Evolutionary conservation across 73 alveolate genomes (phyloP), one percentile per base, ranked within the genome.

Genomic region (Tetrahymena thermophila): DNA sequence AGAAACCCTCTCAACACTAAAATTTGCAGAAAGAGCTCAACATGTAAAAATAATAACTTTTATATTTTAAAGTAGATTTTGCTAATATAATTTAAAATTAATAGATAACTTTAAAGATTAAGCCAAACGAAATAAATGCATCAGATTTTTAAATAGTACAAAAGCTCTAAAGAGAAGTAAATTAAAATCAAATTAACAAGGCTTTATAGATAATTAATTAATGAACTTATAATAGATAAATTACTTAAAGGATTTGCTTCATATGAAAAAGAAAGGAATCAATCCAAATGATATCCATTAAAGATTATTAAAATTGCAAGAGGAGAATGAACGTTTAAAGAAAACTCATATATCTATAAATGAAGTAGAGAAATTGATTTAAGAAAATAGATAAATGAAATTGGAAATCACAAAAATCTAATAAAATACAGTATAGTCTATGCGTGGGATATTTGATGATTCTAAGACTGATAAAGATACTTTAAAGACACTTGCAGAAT

Each of bases 21-120:
- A 98, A 94, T 98, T 98, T 96, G 99, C 99, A 40, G 98, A 98
- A 93, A 98, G 99, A 95, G 99, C 99, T 9, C 89, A 71, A 71
- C 89, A 71, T 71, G 89, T 71, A 57, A 40, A 40, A 4, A 40
- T 0, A 40, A 40, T 40, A 4, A 8, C 44, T 40, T 40, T 40
- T 7, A 40, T 0, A 7, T 40, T 6, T 6, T 6, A 40, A 4
- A 40, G 15, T 40, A 40, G 44, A 40, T 7, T 40, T 40, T 6
- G 10, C 9, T 40, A 11, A 40, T 40, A 40, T 6, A 40, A 6
- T 28, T 71, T 71, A n/a, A 71, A 23, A 9, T 7, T 96, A 97
- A 96, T 95, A 96, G 85, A 94, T 96, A 17, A 93, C 95, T 97
- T 94, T 97, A 94, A 96, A 96, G 85, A 99, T 96, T 7, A 94